Evolutionary conservation across 108 stramenopile species (phyloP), one percentile per base, ranked within the genome.

Genomic region (Schizochytrium sp.): DNA sequence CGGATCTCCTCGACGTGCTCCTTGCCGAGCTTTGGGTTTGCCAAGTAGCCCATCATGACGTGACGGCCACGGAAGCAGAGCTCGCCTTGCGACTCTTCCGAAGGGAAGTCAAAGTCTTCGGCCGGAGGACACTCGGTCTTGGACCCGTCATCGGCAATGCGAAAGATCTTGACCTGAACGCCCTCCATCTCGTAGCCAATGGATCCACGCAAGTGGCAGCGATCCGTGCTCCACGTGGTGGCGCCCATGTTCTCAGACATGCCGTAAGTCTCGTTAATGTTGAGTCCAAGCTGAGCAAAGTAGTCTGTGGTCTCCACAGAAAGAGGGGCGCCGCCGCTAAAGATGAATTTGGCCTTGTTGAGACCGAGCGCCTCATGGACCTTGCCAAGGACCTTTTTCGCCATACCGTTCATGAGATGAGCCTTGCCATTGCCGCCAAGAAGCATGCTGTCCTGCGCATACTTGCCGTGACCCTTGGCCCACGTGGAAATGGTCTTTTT

Each of bases 41-140:
- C 57, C 94, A 95, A 91, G 91, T 95, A 96, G 58, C 96, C 96
- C 93, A 95, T 94, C 72, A 96, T 94, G 89, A 95, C 94, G 89
- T 95, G 94, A 18, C 95, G 94, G 5, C 94, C 94, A 43, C 92
- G 90, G 89, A 91, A 94, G 94, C 94, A 94, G 44, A 95, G 72
- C 89, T 94, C 94, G 28, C 91, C 91, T 6, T 91, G 45, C 48
- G 44, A 12, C 19, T 6, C 23, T 12, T 83, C 76, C 8, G 76
- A 8, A 6, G 76, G 48, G 6, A 6, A 14, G 45, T 47, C 76
- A 53, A 53, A 83, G 76, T 25, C 28, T 6, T 34, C 16, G 6
- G 76, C 12, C 10, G 19, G 8, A 8, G 76, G 76, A 23, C 76
- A 83, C 51, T 53, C 76, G 28, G 6, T 45, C 48, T 83, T 83